A percentile compares a stretch with the other conserved stretches of the same genome.
Conservation (phyloP, 805 yeast genomes). For the Osmozyma mogii region DNA sequence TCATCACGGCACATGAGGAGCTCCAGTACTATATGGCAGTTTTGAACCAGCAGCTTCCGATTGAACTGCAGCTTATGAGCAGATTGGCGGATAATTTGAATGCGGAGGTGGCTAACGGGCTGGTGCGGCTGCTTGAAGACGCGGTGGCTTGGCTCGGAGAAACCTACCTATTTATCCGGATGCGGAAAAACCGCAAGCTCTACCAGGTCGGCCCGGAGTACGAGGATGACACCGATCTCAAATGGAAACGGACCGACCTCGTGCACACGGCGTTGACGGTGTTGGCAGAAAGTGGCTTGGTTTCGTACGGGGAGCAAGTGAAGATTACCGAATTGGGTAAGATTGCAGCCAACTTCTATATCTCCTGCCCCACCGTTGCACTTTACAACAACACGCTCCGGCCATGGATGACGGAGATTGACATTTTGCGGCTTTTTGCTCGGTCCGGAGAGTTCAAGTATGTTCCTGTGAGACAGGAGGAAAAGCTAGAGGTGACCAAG, state of each 20-base stretch:
- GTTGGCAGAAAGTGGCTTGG: slow-evolving; percentile 49
- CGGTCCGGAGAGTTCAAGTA: slow-evolving; percentile 78
- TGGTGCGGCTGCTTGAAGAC: slow-evolving; percentile 49
- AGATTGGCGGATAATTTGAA: slow-evolving; percentile 67
- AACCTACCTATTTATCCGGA: slow-evolving; percentile 73
- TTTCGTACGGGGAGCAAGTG: slow-evolving; percentile 49
- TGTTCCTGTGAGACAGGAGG: slow-evolving; percentile 83
- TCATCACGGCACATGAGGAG: slow-evolving; percentile 80
- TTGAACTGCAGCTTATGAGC: slow-evolving; percentile 77
- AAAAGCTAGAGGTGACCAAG: slow-evolving; percentile 61
- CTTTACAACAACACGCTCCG: slow-evolving; percentile 55
- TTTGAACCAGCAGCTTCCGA: slow-evolving; percentile 85
- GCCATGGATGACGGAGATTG: slow-evolving; percentile 62
- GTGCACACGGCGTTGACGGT: slow-evolving; percentile 67
- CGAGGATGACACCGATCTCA: slow-evolving; percentile 38
- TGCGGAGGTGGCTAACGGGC: slow-evolving; percentile 80
- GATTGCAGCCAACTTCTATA: slow-evolving; percentile 82
- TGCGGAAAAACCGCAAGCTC: slow-evolving; percentile 61
- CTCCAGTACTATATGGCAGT: slow-evolving; percentile 84
- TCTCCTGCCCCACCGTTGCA: slow-evolving; percentile 65
- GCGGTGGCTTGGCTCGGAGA: slow-evolving; percentile 76
- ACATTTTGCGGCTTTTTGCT: slow-evolving; percentile 69
- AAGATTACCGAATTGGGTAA: slow-evolving; percentile 60
- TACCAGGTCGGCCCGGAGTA: slow-evolving; percentile 71
- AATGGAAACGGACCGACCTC: slow-evolving; percentile 54